phyloP scores from a whole-genome alignment of 1,284 basidiomycete species.

The Amylostereum areolatum region DNA sequence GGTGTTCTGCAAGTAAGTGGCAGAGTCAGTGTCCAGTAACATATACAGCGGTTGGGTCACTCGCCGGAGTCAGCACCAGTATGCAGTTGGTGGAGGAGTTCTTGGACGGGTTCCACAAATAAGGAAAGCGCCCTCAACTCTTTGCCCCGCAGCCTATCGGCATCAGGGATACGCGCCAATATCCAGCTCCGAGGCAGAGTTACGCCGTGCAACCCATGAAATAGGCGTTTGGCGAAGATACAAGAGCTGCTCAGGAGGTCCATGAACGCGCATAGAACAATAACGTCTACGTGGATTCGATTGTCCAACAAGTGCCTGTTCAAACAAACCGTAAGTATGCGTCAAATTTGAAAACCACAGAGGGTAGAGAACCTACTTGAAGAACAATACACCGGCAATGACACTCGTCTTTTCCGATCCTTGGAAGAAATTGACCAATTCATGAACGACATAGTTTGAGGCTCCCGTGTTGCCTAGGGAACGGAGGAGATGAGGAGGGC shows the following conservation, averaged over 20 bases:
- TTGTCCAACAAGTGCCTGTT: constrained; percentile 37
- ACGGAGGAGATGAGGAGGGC: no score
- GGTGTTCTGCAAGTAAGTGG: constrained; percentile 18
- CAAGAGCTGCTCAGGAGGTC: constrained; percentile 36
- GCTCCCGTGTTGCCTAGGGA: constrained; percentile 10
- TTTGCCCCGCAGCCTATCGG: not conserved
- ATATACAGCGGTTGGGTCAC: no score
- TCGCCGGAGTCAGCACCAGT: constrained; percentile 19
- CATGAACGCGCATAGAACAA: constrained; percentile 38
- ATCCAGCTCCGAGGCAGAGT: constrained; percentile 47
- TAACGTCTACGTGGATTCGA: constrained; percentile 29
- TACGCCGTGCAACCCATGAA: constrained; percentile 30
- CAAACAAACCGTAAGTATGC: not conserved
- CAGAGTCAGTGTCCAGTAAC: no score
- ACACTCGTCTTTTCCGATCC: constrained; percentile 15
- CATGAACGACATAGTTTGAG: constrained; percentile 29
- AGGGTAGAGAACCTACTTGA: constrained; percentile 13
- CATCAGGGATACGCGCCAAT: constrained; percentile 15
- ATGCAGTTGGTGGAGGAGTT: constrained; percentile 27
- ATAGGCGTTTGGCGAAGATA: constrained; percentile 26
- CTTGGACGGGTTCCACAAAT: constrained; percentile 18
- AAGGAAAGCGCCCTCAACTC: constrained; percentile 10
- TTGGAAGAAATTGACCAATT: constrained; percentile 25
- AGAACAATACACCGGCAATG: constrained; percentile 22
- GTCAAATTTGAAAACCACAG: not conserved